Conservation (phyloP, 805 yeast species). For the Phaffomyces opuntiae region DNA sequence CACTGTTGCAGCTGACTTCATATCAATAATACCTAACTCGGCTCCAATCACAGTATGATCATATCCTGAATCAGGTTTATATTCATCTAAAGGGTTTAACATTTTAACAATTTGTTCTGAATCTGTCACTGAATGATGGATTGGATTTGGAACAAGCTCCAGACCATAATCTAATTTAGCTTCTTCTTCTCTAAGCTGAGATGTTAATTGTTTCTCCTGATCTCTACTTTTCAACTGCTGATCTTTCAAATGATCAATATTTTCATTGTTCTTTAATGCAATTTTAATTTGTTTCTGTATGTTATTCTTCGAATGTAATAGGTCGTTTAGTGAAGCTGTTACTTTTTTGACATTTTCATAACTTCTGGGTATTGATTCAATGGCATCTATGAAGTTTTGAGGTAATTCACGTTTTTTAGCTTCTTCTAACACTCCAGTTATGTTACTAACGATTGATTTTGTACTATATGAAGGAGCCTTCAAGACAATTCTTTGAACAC, state of each 20-base stretch:
- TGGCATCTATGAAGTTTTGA: constrained; percentile 12
- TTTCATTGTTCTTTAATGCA: constrained; percentile 15
- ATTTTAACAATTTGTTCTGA: constrained; percentile 41
- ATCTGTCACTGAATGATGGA: constrained; percentile 40
- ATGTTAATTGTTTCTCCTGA: constrained; percentile 18
- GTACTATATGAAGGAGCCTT: constrained; percentile 29
- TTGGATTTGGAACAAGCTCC: constrained; percentile 55
- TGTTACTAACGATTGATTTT: constrained; percentile 24
- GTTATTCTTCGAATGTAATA: constrained; percentile 25
- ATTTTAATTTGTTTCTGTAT: constrained; percentile 23
- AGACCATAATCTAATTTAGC: constrained; percentile 32
- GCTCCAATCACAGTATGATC: constrained; percentile 75
- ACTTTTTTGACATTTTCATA: constrained; percentile 19
- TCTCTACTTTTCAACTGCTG: constrained; percentile 10
- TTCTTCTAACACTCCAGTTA: constrained; percentile 22
- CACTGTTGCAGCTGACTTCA: constrained; percentile 62
- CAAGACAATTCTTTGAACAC: constrained; percentile 11
- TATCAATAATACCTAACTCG: constrained; percentile 59
- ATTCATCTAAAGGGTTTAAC: constrained; percentile 36
- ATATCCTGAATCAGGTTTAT: constrained; percentile 19
- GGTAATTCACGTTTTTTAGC: constrained; percentile 28
- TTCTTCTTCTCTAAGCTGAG: constrained; percentile 24
- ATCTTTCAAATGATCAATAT: constrained; percentile 10
- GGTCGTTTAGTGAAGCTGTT: constrained; percentile 18
- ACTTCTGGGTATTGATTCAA: constrained; percentile 24